Evolutionary conservation across 495 filamentous ascomycete species (phyloP).

Genomic region (Margaritispora aquatica): DNA sequence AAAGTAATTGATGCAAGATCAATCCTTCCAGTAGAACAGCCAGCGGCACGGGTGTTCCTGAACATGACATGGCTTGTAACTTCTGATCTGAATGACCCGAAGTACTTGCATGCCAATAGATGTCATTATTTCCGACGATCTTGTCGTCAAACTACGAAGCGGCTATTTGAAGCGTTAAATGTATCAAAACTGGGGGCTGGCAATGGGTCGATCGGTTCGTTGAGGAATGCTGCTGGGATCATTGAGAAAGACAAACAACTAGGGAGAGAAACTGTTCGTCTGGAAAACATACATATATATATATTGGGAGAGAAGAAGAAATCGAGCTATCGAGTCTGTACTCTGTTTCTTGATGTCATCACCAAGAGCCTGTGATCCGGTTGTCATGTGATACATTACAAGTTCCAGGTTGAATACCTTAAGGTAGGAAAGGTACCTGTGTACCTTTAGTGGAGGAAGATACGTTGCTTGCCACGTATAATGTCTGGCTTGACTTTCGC

Average conservation of each 20-base stretch:
- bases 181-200: conserved; percentile 1
- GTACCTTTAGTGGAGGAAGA: too few species aligned
- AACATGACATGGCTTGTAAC: background rate
- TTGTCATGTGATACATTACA: too few species aligned
- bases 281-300: too few species aligned
- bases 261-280: background rate
- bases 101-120: background rate
- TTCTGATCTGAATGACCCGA: conserved; percentile 4
- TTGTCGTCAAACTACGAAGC: conserved; percentile 1
- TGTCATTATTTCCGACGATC: conserved; percentile 9
- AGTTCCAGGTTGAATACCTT: too few species aligned
- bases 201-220: background rate
- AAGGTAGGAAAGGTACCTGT: too few species aligned
- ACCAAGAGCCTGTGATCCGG: too few species aligned
- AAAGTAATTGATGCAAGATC: background rate
- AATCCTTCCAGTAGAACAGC: background rate
- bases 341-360: too few species aligned
- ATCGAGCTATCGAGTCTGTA: too few species aligned
- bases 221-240: background rate
- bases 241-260: background rate
- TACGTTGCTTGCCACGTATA: too few species aligned
- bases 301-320: too few species aligned
- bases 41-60: background rate
- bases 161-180: background rate
- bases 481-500: too few species aligned